Base-by-base conservation (phyloP, 495 filamentous ascomycete genomes). In the Aspergillus baeticus region DNA sequence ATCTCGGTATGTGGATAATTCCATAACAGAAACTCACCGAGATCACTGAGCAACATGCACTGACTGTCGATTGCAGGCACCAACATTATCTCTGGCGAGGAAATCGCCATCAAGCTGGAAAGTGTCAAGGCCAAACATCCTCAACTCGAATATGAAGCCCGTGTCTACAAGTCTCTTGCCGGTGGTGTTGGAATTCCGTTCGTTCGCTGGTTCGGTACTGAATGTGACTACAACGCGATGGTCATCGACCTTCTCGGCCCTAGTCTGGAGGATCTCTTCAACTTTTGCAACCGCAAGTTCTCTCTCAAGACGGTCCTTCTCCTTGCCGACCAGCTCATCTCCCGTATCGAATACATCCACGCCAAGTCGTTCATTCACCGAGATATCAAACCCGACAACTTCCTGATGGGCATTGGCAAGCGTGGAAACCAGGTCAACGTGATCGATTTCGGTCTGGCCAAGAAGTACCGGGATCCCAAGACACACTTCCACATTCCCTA, bases 191-290 rank as follows among this genome's bases (percentile, higher is more conserved):
- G 95, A 51, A 99, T 99, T 58, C 95, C 95, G 37, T 99, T 99
- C 66, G 95, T 99, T 63, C 91, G 95, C 71, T 99, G 95, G 95
- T 99, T 98, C 76, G 95, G 95, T 59, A 99, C 95, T 53, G 95
- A 99, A 76, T 99, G 95, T 75, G 95, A 99, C 77, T 99, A 99
- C 84, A 98, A 99, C 77, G 95, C 95, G 66, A 99, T 99, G 95
- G 95, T 99, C 45, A 88, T 99, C 61, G 95, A 99, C 67, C 85
- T 99, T 15, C 89, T 99, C 36, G 95, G 95, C 48, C 95, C 95
- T 55, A 96, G 90, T 70, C 80, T 99, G 80, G 95, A 99, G 76
- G 95, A 99, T 70, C 81, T 99, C n/a, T 99, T 99, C 91, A 99
- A 99, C 84, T 99, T 99, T 75, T 99, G 95, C 86, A 99, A 98